A percentile compares a stretch with the other conserved stretches of the same genome.
These are phyloP conservation scores for Neurospora sp. DNA, from an alignment of 495 filamentous ascomycete genomes.

Conservation along the genomic window DNA sequence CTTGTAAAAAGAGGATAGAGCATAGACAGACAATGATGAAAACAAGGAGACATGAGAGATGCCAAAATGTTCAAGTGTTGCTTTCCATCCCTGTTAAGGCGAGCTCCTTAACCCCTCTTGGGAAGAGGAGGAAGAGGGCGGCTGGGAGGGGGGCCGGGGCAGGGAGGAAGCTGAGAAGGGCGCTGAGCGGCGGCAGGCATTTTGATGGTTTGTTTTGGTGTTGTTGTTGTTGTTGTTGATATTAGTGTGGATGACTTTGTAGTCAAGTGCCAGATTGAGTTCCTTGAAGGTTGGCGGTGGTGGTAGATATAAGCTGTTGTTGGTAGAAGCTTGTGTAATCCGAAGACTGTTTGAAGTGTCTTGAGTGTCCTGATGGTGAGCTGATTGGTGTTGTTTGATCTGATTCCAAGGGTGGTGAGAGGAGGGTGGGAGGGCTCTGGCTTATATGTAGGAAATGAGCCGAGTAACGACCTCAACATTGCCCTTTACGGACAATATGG, in stretches of 20 bases:
- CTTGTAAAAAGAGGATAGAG: constrained; percentile 8
- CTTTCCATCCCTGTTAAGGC: not conserved
- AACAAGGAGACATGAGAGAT: constrained; percentile 6
- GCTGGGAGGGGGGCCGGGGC: constrained; percentile 75
- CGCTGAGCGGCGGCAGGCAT: constrained; percentile 55
- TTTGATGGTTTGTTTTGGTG: constrained; percentile 24
- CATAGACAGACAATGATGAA: constrained; percentile 1
- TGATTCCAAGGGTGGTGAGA: constrained; percentile 12
- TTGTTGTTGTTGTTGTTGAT: constrained; percentile 3
- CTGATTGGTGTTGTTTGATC: constrained; percentile 16
- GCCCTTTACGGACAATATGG: constrained; percentile 12
- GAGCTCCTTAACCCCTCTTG: constrained; percentile 44
- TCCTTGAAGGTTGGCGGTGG: not conserved
- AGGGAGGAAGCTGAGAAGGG: constrained; percentile 66
- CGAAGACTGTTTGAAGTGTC: constrained; percentile 4
- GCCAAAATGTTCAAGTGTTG: constrained; percentile 7
- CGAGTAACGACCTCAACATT: constrained; percentile 25
- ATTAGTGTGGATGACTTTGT: not conserved
- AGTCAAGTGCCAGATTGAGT: not conserved
- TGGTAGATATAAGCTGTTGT: constrained; percentile 1
- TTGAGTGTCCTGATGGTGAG: constrained; percentile 11
- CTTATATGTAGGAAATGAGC: constrained; percentile 27
- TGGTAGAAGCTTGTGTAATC: not conserved
- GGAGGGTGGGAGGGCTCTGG: constrained; percentile 24
- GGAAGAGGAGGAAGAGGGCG: constrained; percentile 75